Evolutionary conservation across 1,284 basidiomycete species (phyloP), one percentile per base, ranked within the genome.

Genomic region (Sphaerobolus stellatus): DNA sequence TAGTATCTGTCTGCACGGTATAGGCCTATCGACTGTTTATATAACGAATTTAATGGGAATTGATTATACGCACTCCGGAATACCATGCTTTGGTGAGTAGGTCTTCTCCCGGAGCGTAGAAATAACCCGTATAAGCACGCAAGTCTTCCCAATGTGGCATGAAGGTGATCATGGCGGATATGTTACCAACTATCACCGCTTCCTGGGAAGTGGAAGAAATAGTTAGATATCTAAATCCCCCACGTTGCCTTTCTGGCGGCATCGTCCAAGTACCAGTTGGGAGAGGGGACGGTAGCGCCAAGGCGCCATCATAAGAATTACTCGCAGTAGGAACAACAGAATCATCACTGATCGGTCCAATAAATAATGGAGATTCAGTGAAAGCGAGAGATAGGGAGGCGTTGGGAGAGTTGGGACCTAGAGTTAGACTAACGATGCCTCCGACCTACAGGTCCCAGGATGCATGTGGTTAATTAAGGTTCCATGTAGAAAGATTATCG

Each of bases 141-240:
- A 83, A 62, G 59, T 83, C 68, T 2, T 74, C 67, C 8, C 80
- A 70, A 59, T 82, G 80, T 0, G 81, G 80, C 70, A 78, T 75
- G 64, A 83, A 83, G 1, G 78, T 78, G 18, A 83, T 81, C 4
- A 71, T 68, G 61, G 78, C 81, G 0, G 78, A 74, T 1, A 83
- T 68, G 58, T 83, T 82, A 2, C 78, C 77, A 30, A 83, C 66
- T 0, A 72, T 66, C 11, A 80, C 61, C 0, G 69, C 56, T 1
- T 65, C 64, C 13, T 68, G 58, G 1, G 69, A 68, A 9, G 68
- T 75, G 1, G 74, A 75, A 0, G 77, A 72, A 28, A 84, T 70
- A 0, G 81, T 83, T 16, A 84, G 66, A 59, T 73, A 83, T 11
- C 81, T 74, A 58, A 79, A 83, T 1, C 81, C 81, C 3, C 81